Base-by-base conservation (phyloP, 306 rosid species). In the Rosa rugosa region DNA sequence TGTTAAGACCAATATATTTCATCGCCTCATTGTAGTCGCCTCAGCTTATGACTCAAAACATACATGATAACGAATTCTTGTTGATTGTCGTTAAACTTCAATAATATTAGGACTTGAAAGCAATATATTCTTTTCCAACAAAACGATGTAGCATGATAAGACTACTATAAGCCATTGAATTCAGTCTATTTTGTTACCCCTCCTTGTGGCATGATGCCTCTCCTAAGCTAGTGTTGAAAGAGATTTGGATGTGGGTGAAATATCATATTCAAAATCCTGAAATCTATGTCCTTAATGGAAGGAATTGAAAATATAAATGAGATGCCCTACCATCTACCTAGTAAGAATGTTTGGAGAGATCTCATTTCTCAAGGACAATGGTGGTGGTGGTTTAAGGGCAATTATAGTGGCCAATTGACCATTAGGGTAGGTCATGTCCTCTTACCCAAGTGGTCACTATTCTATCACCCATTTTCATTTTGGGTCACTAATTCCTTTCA, bases 211-310 rank as follows among this genome's bases (percentile, higher is more conserved):
- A 71, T 49, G 60, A 49, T 71, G 27, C 75, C 23, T 78, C 44
- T 70, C 23, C 17, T n/a, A 5, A 60, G 51, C 42, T 49, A 17
- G 1, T 12, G 57, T 25, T 25, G 79, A 72, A 60, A 57, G 75
- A 65, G 72, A 73, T 56, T 62, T 59, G 71, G 56, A 38, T 74
- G 44, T 82, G 72, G 83, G 79, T 82, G 72, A 38, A 80, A 80
- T 80, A 86, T 87, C 85, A 74, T 62, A 67, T 76, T 82, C 88
- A 80, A 67, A 63, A 77, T 60, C 71, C 90, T 80, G 76, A 87
- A 87, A 80, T 77, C 77, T 80, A 84, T 74, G 85, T 59, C 77
- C 82, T 79, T 72, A 53, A 79, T 78, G 67, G 47, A 62, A 57
- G 83, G 65, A 50, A n/a, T 54, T 54, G 62, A 54, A 80, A 78